Evolutionary conservation across 228 moss, liverwort and hornwort species (phyloP), one percentile per base, ranked within the genome.

Genomic region (Sphagnum fallax): DNA sequence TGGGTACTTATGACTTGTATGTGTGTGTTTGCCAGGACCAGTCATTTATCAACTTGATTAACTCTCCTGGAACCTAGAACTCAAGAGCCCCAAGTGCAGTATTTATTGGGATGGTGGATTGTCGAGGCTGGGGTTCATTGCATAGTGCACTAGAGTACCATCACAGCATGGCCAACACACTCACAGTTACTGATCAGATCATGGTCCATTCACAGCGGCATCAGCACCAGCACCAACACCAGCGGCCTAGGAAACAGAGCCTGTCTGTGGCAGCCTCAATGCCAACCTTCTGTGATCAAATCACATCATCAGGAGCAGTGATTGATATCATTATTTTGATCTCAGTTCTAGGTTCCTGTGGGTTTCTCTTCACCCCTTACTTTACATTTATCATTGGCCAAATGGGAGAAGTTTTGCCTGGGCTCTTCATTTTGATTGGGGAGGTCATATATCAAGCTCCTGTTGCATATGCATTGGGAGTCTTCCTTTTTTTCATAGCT

Each of bases 391-490:
- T 92, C 1, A 82, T 73, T 15, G 70, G 74, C 6, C 89, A 89
- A 71, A 87, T 84, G 5, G 84, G 72, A 13, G 84, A 89, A 68
- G 75, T 92, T 12, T 78, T 92, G 49, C 91, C 91, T 0, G 82
- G 79, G 1, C 85, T 87, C 4, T 79, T 89, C 64, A 63, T 92
- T 11, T 66, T 92, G 64, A 83, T 92, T 18, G 87, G 89, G 52
- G 92, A 92, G 57, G 85, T 92, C 50, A 85, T 92, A 53, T 79
- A 87, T 15, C 92, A 92, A 71, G 92, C 92, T 48, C 92, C 89
- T 2, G 73, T 89, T 47, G 92, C 87, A 6, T 92, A 92, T 48
- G 92, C 87, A 10, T 68, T 79, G 5, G 89, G 89, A 32, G 85
- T 89, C 4, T 18, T 92, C 60, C 71, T 85, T 32, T 87, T 85